phyloP scores from a whole-genome alignment of 768 basidiomycete species.

The Pisolithus orientalis region DNA sequence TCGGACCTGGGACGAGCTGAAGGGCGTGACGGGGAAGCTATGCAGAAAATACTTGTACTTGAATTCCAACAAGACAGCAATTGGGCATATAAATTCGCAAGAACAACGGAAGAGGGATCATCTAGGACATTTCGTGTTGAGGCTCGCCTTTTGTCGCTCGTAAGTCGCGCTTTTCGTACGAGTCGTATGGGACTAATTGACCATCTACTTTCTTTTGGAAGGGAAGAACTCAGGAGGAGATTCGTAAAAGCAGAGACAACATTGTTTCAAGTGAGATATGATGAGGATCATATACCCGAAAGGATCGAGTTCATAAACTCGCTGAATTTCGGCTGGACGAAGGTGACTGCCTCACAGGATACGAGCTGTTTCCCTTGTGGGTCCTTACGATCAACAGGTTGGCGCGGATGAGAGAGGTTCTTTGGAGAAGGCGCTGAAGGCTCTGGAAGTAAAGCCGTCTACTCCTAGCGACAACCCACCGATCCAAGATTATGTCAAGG shows the following conservation, averaged over 20 bases:
- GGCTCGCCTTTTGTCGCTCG: conserved; percentile 96
- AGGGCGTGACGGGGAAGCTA: conserved; percentile 52
- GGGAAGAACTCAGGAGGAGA: conserved; percentile 83
- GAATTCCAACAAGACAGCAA: conserved; percentile 45
- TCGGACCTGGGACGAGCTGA: conserved; percentile 73
- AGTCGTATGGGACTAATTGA: background rate
- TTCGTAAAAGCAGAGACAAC: conserved; percentile 88
- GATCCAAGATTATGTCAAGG: conserved; percentile 61
- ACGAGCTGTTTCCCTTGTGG: background rate
- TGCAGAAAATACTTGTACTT: conserved; percentile 76
- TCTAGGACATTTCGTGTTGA: conserved; percentile 87
- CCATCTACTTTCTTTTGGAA: conserved; percentile 24
- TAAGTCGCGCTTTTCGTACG: conserved; percentile 38
- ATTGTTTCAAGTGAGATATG: conserved; percentile 79
- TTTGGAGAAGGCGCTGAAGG: conserved; percentile 42
- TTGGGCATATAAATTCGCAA: conserved; percentile 36
- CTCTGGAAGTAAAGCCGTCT: conserved; percentile 17
- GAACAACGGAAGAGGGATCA: conserved; percentile 76
- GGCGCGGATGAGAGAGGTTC: conserved; percentile 46
- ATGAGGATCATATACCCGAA: conserved; percentile 53
- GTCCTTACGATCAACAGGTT: conserved; percentile 39
- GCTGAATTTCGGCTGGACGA: conserved; percentile 58
- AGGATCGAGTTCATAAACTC: conserved; percentile 58
- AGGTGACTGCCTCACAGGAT: conserved; percentile 34
- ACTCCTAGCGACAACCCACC: background rate